Evolutionary conservation across 2,329 filamentous ascomycete genomes (phyloP), one percentile per base, ranked within the genome.

Genomic region (Trichoderma pleuroti): DNA sequence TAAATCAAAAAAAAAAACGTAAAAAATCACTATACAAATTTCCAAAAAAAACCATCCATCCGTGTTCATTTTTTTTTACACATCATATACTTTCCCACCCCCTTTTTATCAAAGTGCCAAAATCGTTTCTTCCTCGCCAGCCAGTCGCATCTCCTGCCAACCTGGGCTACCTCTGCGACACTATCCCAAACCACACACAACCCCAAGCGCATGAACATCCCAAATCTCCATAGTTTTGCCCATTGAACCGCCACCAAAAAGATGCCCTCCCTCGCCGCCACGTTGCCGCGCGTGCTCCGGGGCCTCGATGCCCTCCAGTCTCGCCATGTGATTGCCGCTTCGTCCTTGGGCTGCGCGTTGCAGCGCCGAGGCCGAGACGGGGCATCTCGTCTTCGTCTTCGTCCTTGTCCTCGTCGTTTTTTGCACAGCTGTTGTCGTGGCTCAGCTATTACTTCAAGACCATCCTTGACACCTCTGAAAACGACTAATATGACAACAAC

Each of bases 101-200:
- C n/a, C n/a, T n/a, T n/a, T n/a, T 49, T 49, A 49, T 49, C 18
- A 63, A 14, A 32, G 8, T 54, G n/a, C n/a, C n/a, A n/a, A n/a
- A n/a, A n/a, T n/a, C n/a, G n/a, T n/a, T n/a, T n/a, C n/a, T n/a
- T n/a, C n/a, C 62, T 65, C 26, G 28, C 18, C 18, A 46, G 54
- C 56, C 54, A 68, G n/a, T 61, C 65, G 65, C 65, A 68, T 68
- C 65, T 68, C 65, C 65, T 68, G 65, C 65, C 65, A 61, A 61
- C 18, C 65, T 68, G 65, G 65, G 65, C 34, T 68, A 68, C 65
- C 65, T 68, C 65, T 68, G 65, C 65, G 65, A 68, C 39, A 61
- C 56, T 61, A 52, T 49, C 34, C 64, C 34, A 28, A 46, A 46
- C 46, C 16, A 32, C 62, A 32, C 26, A 32, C 39, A n/a, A 42